These are phyloP conservation scores for Fraxinus sp. DNA, from an alignment of 305 asterid species.

Conservation along the genomic window DNA sequence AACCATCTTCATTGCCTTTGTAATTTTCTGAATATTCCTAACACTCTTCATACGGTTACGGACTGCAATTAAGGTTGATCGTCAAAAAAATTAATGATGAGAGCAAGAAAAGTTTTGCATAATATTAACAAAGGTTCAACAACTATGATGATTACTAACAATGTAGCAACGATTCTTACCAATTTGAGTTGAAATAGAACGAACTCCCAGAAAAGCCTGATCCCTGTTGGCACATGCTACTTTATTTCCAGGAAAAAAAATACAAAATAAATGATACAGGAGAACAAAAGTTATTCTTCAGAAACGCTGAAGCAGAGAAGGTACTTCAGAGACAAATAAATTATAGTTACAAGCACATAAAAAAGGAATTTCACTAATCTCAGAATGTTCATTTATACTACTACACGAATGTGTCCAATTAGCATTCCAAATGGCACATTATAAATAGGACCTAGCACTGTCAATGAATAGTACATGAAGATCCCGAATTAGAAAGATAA, in stretches of 20 bases:
- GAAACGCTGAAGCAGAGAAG: neutral
- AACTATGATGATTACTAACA: neutral
- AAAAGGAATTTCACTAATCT: neutral
- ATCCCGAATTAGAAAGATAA: neutral
- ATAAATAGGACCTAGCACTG: neutral
- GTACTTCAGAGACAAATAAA: neutral
- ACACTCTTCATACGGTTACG: slow-evolving; percentile 97
- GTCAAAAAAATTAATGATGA: slow-evolving; percentile 2
- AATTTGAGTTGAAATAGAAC: slow-evolving; percentile 77
- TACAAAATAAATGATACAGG: neutral
- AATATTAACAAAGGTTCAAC: neutral
- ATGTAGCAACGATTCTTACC: slow-evolving; percentile 40
- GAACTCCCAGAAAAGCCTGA: slow-evolving; percentile 58
- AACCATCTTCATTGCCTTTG: slow-evolving; percentile 99
- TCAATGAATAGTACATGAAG: neutral
- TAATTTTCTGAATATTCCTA: slow-evolving; percentile 84
- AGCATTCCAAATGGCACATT: neutral
- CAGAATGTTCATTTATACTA: neutral
- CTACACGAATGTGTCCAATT: neutral
- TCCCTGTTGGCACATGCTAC: slow-evolving; percentile 48
- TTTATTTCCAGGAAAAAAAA: slow-evolving; percentile 22
- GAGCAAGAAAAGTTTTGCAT: slow-evolving; percentile 7
- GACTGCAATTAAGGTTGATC: slow-evolving; percentile 26
- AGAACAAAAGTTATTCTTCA: neutral
- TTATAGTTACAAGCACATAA: neutral